Base-by-base conservation (phyloP, 2,329 filamentous ascomycete genomes). In the Neofusicoccum kwambonambiense region DNA sequence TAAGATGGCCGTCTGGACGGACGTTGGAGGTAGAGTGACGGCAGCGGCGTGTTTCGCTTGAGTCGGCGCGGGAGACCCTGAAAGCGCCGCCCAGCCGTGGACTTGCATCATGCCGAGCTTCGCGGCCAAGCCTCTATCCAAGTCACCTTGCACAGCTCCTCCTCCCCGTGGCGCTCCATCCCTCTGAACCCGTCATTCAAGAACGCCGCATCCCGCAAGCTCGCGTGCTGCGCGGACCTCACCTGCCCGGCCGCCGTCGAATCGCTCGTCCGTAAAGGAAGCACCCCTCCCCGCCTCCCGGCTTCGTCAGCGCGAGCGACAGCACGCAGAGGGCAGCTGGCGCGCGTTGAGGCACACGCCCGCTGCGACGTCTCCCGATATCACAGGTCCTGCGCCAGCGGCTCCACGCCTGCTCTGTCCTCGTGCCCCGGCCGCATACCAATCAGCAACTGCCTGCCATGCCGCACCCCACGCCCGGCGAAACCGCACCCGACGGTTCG, bases 381-480 rank as follows among this genome's bases (percentile, higher is more conserved):
- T 60, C 56, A 60, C 56, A 60, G 41, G 42, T 7, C 44, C 42
- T 47, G 42, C 54, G 35, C 54, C 39, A 58, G 54, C 39, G 54
- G 54, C 54, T 47, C 42, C 56, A 19, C 42, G 56, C n/a, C 42
- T 22, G 56, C 42, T 60, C 56, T 47, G 56, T 60, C 56, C 56
- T 60, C 56, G 56, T 60, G 56, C 8, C 42, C 56, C 42, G 37
- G 17, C 39, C 8, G 22, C 56, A 35, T 60, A 60, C 56, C 56
- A 60, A 60, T 60, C 56, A 47, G 56, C 56, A 49, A 60, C 56
- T 60, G 56, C 56, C 56, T 45, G 37, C 35, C 62, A 64, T 64
- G 62, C 62, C 62, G 62, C 62, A 64, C 45, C 65, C 67, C 57
- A 68, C 57, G 35, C 66, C 67, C 15, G 63, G 51, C 62, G 22